Base-by-base conservation (phyloP, 148 eudicot species). In the Camellia granthamiana region DNA sequence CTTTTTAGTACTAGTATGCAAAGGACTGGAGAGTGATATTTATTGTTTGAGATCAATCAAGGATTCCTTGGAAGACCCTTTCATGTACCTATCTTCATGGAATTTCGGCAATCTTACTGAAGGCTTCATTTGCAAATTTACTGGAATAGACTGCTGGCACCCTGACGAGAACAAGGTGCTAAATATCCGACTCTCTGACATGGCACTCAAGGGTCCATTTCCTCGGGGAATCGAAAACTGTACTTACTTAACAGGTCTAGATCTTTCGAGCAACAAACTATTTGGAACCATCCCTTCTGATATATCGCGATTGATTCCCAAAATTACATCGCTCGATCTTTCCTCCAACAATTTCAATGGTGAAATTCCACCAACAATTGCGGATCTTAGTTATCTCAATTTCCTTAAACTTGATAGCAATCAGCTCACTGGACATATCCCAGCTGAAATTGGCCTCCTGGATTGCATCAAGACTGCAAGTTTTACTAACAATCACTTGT, bases 91-190 rank as follows among this genome's bases (percentile, higher is more conserved):
- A 42, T 75, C 76, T 10, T 51, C 84, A 12, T 86, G 88, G 88
- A 79, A 83, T 79, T 86, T 86, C 81, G 81, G 30, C 64, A 86
- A 86, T 54, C n/a, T 2, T 3, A 75, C 88, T 43, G 59, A 41
- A 19, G 86, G 86, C 2, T 84, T 77, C 21, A 77, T 86, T 42
- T 84, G 86, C 68, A 68, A 74, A 3, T 86, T 86, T 66, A 61
- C 63, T n/a, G 88, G 88, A 56, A 68, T 86, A 10, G 83, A 81
- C 13, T 86, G 84, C 76, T 84, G 88, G 88, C 80, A 80, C 49
- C 79, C 66, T 0, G 61, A 38, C 62, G 88, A 86, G 64, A 74
- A 81, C 76, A 76, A 82, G 79, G 84, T 86, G 54, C 43, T 86
- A 6, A 84, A 60, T 44, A 79, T 86, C n/a, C 76, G 74, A 0